These are phyloP conservation scores for Hypoxylon sp. DNA, from an alignment of 2,329 filamentous ascomycete species.

Conservation along the genomic window DNA sequence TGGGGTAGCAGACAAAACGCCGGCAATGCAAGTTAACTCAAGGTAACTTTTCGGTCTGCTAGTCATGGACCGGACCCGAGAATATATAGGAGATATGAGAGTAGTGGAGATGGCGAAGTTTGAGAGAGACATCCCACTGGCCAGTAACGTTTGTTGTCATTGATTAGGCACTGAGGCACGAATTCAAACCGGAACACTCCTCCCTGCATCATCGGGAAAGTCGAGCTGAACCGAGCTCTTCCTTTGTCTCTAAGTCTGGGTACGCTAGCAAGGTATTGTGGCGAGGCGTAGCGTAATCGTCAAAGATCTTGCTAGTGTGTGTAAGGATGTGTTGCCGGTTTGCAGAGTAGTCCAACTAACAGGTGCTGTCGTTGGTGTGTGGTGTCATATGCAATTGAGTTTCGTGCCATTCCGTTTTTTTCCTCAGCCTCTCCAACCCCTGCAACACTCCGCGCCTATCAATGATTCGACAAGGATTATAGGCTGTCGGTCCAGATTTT, in stretches of 20 bases:
- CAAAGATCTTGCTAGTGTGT: constrained; percentile 36
- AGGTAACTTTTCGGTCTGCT: constrained; percentile 51
- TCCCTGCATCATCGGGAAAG: constrained; percentile 54
- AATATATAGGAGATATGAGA: constrained; percentile 56
- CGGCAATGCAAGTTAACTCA: constrained; percentile 49
- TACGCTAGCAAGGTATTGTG: constrained; percentile 42
- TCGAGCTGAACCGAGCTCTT: constrained; percentile 30
- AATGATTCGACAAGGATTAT: constrained; percentile 37
- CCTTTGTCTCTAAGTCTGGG: constrained; percentile 40
- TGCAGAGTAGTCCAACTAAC: background rate
- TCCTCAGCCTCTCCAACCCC: constrained; percentile 43
- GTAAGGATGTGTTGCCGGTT: constrained; percentile 16
- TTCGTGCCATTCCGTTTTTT: constrained; percentile 46
- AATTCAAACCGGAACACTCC: constrained; percentile 57
- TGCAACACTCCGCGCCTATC: constrained; percentile 40
- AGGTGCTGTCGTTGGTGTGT: constrained; percentile 32
- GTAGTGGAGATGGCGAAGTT: constrained; percentile 52
- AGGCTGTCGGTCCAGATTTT: constrained; percentile 44
- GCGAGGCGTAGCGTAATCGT: constrained; percentile 38
- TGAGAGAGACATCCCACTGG: constrained; percentile 55
- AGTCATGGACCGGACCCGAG: constrained; percentile 55
- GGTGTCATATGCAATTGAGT: constrained; percentile 45
- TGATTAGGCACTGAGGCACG: constrained; percentile 55
- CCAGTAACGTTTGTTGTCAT: constrained; percentile 44
- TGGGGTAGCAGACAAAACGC: constrained; percentile 51